Evolutionary conservation across 805 yeast genomes (phyloP), one percentile per base, ranked within the genome.

Genomic region (Scheffersomyces stipitis): DNA sequence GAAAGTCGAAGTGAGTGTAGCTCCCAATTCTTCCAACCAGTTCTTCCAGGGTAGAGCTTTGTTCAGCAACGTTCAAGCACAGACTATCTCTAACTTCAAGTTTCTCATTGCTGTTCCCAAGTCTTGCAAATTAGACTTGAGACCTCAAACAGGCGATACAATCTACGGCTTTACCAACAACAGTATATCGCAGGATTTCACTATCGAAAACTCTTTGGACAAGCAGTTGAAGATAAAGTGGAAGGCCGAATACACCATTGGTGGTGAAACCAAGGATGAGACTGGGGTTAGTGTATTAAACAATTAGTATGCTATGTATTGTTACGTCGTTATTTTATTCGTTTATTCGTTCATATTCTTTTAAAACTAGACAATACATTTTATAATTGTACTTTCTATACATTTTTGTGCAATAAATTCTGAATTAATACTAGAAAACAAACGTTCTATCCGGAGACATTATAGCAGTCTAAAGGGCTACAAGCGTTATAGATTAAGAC

Each of bases 101-200:
- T 77, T 83, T 46, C 68, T 79, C 52, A 58, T 84, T 26, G 93
- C 95, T 0, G 88, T 81, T 22, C 87, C 95, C 36, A 81, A 80
- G 50, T 52, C 73, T 5, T 74, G 81, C 52, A 66, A 66, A 33
- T 66, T 86, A 44, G 71, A 66, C 35, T 71, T 86, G 54, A 68
- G 73, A 38, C 81, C 89, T 1, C 89, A 83, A 56, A 70, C 83
- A 6, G 71, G 76, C 36, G 78, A 75, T 37, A 51, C 58, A 20
- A 51, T 86, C n/a, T 67, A 69, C 38, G 72, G 77, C 2, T 69
- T 67, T 36, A 67, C 65, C 31, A 58, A 55, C 24, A 69, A 75
- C 36, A 80, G 80, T 5, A 66, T 83, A 13, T 58, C 66, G 4
- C 93, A 86, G 59, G 67, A 62, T 23, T 69, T 78, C 33, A 52